Conservation (phyloP, 352 stramenopile genomes). For the Globisporangium parvum region DNA sequence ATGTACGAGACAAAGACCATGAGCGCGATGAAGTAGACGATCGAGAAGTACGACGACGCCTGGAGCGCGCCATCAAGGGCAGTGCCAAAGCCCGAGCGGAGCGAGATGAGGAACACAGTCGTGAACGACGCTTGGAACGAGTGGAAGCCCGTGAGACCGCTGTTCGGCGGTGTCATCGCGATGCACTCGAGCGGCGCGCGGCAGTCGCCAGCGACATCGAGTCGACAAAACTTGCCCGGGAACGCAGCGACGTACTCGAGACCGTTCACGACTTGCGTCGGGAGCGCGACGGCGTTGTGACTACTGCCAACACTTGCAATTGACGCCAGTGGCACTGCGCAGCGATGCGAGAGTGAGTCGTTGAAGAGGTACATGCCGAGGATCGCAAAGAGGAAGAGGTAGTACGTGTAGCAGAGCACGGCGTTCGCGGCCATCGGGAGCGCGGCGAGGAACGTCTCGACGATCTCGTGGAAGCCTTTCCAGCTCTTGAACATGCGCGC, state of each 20-base stretch:
- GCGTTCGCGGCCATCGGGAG: constrained; percentile 71
- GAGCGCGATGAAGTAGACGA: constrained; percentile 76
- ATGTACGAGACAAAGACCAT: constrained; percentile 85
- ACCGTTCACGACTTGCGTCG: constrained; percentile 7
- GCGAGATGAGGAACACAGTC: constrained; percentile 73
- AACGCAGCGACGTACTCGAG: constrained; percentile 46
- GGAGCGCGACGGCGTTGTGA: constrained; percentile 1
- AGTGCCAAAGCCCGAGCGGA: constrained; percentile 72
- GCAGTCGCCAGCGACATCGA: constrained; percentile 17
- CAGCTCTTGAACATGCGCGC: constrained; percentile 65
- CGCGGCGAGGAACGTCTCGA: constrained; percentile 67
- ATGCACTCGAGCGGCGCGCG: constrained; percentile 47
- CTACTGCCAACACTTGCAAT: constrained; percentile 9
- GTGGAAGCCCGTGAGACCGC: constrained; percentile 76
- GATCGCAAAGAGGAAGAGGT: constrained; percentile 81
- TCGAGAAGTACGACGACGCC: constrained; percentile 61
- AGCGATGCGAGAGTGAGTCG: constrained; percentile 72
- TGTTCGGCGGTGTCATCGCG: constrained; percentile 51
- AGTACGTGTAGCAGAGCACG: constrained; percentile 79
- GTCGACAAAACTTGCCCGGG: constrained; percentile 49
- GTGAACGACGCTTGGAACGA: constrained; percentile 80
- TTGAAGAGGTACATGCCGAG: constrained; percentile 86
- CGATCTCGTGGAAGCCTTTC: constrained; percentile 71
- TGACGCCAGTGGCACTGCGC: constrained; percentile 24
- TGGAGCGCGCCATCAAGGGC: constrained; percentile 67